These are phyloP conservation scores for Phytopythium cucurbitacearum DNA, from an alignment of 352 stramenopile species.

Conservation along the genomic window DNA sequence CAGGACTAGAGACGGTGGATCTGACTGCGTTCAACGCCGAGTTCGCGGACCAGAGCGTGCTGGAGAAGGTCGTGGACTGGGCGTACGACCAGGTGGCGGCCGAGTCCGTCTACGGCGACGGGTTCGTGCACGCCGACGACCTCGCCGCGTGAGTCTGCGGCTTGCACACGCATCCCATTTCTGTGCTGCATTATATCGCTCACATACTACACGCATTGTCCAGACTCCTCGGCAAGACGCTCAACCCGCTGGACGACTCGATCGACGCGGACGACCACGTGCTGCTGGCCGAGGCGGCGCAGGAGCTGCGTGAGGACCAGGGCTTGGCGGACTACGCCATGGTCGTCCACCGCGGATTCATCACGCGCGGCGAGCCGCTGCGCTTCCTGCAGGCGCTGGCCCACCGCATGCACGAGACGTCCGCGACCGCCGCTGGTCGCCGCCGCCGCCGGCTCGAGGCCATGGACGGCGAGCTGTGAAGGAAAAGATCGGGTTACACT, in stretches of 20 bases:
- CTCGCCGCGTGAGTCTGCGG: constrained; percentile 32
- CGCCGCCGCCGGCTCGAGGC: constrained; percentile 17
- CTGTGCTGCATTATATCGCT: background rate
- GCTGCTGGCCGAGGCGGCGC: constrained; percentile 26
- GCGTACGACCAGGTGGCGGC: constrained; percentile 45
- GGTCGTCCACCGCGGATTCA: constrained; percentile 47
- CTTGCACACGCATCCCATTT: background rate
- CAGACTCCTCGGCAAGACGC: constrained; percentile 47
- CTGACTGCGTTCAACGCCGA: constrained; percentile 57
- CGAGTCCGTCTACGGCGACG: constrained; percentile 35
- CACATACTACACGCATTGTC: background rate
- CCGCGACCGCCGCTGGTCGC: constrained; percentile 13
- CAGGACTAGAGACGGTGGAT: constrained; percentile 38
- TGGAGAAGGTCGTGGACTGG: constrained; percentile 58
- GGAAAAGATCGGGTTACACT: background rate
- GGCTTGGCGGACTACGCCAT: constrained; percentile 39
- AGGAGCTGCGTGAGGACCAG: constrained; percentile 33
- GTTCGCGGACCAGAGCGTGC: constrained; percentile 39
- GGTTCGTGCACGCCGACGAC: constrained; percentile 45
- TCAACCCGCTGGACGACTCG: constrained; percentile 52
- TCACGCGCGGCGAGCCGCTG: constrained; percentile 47
- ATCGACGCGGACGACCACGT: constrained; percentile 39
- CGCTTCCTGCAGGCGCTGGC: constrained; percentile 41
- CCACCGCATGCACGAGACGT: constrained; percentile 39
- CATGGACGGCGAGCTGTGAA: constrained; percentile 22